phyloP scores from a whole-genome alignment of 2,329 filamentous ascomycete species.

The Phyllosticta citribraziliensis region DNA sequence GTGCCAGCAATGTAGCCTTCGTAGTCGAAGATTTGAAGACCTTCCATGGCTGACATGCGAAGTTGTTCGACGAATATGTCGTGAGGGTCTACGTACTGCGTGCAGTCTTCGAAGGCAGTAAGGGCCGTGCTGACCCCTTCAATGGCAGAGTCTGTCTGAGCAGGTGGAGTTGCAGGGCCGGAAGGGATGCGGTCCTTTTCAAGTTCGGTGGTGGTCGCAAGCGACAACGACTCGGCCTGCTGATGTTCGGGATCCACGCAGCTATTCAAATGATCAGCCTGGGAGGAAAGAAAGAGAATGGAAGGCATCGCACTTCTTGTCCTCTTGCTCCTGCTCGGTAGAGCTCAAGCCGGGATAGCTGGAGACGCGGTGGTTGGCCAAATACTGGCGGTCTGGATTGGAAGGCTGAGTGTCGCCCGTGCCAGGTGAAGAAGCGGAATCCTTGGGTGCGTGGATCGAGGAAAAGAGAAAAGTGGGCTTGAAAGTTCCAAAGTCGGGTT shows the following conservation, averaged over 20 bases:
- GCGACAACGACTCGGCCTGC: slow-evolving; percentile 5
- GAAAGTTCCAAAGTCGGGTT: background rate
- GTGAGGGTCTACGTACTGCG: background rate
- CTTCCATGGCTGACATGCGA: background rate
- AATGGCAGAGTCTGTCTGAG: too few relatives aligned
- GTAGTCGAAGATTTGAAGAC: background rate
- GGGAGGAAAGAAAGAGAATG: background rate
- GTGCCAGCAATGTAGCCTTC: background rate
- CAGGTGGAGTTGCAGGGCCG: too few relatives aligned
- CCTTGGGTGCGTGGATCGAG: slow-evolving; percentile 3
- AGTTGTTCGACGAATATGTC: background rate
- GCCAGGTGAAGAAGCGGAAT: background rate
- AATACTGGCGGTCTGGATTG: background rate
- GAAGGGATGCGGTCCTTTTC: background rate
- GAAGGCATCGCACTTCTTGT: slow-evolving; percentile 1
- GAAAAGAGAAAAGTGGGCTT: background rate
- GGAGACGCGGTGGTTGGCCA: background rate
- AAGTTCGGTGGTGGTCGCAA: background rate
- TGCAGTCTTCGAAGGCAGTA: background rate
- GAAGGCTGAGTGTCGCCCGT: too few relatives aligned
- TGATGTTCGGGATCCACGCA: background rate
- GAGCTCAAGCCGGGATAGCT: background rate
- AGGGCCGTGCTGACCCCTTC: background rate
- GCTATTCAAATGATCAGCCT: background rate
- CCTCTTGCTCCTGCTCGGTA: background rate